Evolutionary conservation across 441 rosid genomes (phyloP).

Genomic region (Erodium trifolium): DNA sequence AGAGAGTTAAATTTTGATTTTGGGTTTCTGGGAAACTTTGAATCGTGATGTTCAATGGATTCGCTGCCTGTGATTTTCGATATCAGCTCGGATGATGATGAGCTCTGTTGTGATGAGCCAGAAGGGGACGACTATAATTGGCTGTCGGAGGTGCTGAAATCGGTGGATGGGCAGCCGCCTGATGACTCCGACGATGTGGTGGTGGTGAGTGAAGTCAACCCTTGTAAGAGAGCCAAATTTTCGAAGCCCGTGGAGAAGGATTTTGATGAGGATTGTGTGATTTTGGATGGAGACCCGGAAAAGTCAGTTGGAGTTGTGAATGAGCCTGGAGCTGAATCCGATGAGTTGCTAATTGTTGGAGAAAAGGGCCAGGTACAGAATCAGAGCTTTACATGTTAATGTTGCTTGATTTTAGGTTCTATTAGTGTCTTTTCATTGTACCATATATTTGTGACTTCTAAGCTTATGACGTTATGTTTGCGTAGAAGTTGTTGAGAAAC

Average conservation of each 20-base stretch:
- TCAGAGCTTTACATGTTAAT: background rate
- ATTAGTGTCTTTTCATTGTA: too few species aligned
- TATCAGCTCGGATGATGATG: constrained; percentile 65
- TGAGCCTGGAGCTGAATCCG: constrained; percentile 24
- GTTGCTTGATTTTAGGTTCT: too few species aligned
- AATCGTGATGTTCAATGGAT: constrained; percentile 21
- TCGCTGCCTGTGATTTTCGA: constrained; percentile 34
- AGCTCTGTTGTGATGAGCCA: constrained; percentile 28
- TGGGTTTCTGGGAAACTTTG: too few species aligned
- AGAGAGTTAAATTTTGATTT: too few species aligned
- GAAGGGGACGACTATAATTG: constrained; percentile 28
- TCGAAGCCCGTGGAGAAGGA: constrained; percentile 3
- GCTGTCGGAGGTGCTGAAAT: constrained; percentile 26
- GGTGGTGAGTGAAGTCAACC: constrained; percentile 49
- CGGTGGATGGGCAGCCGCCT: constrained; percentile 14
- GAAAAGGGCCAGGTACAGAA: constrained; percentile 64
- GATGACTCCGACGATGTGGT: constrained; percentile 45
- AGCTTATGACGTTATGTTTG: background rate
- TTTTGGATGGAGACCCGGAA: constrained; percentile 71
- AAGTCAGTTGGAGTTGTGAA: constrained; percentile 23
- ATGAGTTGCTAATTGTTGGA: constrained; percentile 63
- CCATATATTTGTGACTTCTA: background rate
- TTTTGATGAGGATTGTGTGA: constrained; percentile 41
- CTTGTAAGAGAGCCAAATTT: constrained; percentile 22
- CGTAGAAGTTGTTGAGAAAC: background rate